phyloP scores from a whole-genome alignment of 768 basidiomycete genomes.

The Mycena chlorophos region DNA sequence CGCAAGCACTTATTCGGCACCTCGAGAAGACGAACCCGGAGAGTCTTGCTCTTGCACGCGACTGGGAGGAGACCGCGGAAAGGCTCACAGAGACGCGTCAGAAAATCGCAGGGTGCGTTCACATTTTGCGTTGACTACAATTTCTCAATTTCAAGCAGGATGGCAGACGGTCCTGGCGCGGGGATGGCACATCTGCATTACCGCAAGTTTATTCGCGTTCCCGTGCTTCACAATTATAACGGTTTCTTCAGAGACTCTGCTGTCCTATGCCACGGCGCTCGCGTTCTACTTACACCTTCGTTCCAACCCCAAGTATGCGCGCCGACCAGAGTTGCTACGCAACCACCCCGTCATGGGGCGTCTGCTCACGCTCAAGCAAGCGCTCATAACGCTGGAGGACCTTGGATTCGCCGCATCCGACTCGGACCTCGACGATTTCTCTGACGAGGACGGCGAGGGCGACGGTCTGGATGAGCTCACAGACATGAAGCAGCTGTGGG shows the following conservation, averaged over 20 bases:
- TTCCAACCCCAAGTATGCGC: constrained; percentile 61
- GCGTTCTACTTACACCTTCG: constrained; percentile 93
- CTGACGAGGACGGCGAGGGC: constrained; percentile 38
- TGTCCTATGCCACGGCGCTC: constrained; percentile 87
- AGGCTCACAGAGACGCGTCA: constrained; percentile 52
- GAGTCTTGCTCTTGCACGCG: constrained; percentile 75
- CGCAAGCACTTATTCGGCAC: constrained; percentile 58
- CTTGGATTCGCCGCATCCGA: constrained; percentile 68
- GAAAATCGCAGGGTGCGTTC: constrained; percentile 55
- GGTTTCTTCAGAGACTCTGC: constrained; percentile 66
- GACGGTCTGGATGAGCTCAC: too few species aligned
- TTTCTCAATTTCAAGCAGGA: constrained; percentile 40
- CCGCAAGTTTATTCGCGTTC: constrained; percentile 53
- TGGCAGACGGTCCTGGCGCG: constrained; percentile 47
- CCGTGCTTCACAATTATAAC: neutral
- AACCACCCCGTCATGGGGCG: constrained; percentile 73
- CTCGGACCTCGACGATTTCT: constrained; percentile 47
- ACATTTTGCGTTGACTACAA: neutral
- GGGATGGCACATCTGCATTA: constrained; percentile 86
- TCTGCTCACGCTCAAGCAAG: constrained; percentile 80
- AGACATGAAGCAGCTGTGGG: constrained; percentile 48
- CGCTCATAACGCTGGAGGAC: constrained; percentile 77
- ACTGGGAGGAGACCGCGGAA: constrained; percentile 74
- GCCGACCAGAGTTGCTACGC: constrained; percentile 61
- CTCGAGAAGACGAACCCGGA: constrained; percentile 78